Base-by-base conservation (phyloP, 495 filamentous ascomycete genomes). In the Annulohypoxylon stygium region DNA sequence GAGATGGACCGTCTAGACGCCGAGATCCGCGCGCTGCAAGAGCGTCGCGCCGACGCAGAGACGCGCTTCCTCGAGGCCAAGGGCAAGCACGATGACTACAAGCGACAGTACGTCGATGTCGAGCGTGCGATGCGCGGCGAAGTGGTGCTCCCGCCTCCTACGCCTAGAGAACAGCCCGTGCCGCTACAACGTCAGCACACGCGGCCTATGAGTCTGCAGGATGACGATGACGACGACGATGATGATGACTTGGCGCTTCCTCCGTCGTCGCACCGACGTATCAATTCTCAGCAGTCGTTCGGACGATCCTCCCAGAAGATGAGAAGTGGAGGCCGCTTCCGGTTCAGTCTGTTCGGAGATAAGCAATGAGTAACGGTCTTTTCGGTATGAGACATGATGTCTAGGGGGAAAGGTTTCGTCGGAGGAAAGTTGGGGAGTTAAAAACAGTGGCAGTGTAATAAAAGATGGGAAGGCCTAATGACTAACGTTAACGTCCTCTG, bases 271-370 rank as follows among this genome's bases (percentile, higher is more conserved):
- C 67, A 74, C 12, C 66, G 75, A 8, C 77, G 77, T 55, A 75
- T 79, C 65, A 77, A 75, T 43, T 79, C 77, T n/a, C 77, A 79
- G 64, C 77, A 79, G 59, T 79, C 77, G 1, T 79, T 79, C 36
- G 70, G 77, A 3, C 69, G 75, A 18, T 58, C 64, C 2, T 79
- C 77, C 14, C 77, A 77, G 45, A 77, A 77, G 69, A 60, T 69
- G 43, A 67, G 33, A 23, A 48, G 60, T 12, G 75, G 75, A 16
- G 71, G 75, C n/a, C 74, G 75, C 4, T 79, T 79, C 54, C 75
- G 77, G 0, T 79, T 79, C 43, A 79, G 77, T 59, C 43, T 79
- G 37, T 77, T 77, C 39, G 70, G 77, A 25, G 67, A 69, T 8
- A 69, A 69, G 37, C 53, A 65, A 53, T 69, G 63, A 73, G 37